Evolutionary conservation across 2,329 filamentous ascomycete species (phyloP).

Genomic region (Allantophomopsis lycopodina): DNA sequence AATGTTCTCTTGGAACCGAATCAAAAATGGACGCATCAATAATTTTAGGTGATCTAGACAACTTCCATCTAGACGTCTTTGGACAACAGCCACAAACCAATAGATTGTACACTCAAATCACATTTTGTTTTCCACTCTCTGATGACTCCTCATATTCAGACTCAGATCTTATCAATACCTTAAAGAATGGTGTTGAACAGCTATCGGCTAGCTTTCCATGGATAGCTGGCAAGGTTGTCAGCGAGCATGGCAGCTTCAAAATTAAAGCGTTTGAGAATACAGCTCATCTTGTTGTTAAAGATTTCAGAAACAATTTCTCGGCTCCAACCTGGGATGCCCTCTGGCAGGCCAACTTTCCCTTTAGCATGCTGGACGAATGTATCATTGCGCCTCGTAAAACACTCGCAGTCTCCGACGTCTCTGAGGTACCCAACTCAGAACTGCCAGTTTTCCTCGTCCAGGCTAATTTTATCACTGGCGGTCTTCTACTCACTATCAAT

Average conservation of each 20-base stretch:
- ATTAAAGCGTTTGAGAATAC: background rate
- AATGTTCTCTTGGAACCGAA: no score
- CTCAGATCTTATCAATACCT: background rate
- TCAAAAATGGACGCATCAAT: no score
- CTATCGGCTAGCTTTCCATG: conserved; percentile 1
- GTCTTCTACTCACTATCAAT: no score
- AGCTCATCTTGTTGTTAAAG: conserved; percentile 20
- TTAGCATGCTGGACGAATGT: no score
- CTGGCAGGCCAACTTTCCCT: conserved; percentile 9
- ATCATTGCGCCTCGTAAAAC: no score
- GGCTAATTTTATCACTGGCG: no score
- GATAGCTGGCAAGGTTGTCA: conserved; percentile 2
- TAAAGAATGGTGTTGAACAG: background rate
- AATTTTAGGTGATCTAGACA: no score
- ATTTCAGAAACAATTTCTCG: conserved; percentile 22
- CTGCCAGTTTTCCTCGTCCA: no score
- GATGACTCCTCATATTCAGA: background rate
- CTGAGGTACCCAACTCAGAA: no score
- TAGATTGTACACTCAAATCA: background rate
- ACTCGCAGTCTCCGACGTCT: no score
- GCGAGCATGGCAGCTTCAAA: conserved; percentile 1
- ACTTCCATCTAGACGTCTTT: no score
- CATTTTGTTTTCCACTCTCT: background rate
- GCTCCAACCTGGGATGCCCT: conserved; percentile 25
- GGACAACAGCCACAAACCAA: no score